Conservation (phyloP, 257 asterid genomes). For the Leptodermis oblonga region DNA sequence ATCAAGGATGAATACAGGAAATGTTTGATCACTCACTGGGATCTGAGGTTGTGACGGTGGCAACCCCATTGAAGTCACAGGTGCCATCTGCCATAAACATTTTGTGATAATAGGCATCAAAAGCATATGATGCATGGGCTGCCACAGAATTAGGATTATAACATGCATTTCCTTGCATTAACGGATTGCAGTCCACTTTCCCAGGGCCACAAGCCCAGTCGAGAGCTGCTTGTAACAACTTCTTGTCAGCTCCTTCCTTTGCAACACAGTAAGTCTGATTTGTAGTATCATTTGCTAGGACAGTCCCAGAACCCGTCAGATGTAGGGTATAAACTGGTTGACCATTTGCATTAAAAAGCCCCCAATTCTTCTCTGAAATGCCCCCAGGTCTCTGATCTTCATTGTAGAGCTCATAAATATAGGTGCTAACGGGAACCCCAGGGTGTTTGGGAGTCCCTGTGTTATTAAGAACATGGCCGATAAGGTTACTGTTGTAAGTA, state of each 20-base stretch:
- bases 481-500: conserved; percentile 84
- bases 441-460: conserved; percentile 97
- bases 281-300: conserved; percentile 81
- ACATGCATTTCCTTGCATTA: conserved; percentile 68
- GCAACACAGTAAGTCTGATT: conserved; percentile 84
- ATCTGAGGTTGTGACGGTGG: conserved; percentile 66
- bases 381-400: conserved; percentile 78
- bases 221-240: conserved; percentile 81
- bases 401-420: conserved; percentile 78
- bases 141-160: conserved; percentile 76
- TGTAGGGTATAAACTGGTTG: conserved; percentile 61
- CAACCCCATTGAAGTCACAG: conserved; percentile 88
- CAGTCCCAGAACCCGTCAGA: conserved; percentile 72
- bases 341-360: conserved; percentile 73
- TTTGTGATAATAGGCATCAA: conserved; percentile 74
- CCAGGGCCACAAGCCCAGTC: conserved; percentile 99
- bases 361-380: conserved; percentile 88
- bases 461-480: conserved; percentile 61
- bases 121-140: conserved; percentile 80
- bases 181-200: conserved; percentile 67
- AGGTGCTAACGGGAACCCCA: conserved; percentile 73
- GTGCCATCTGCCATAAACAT: conserved; percentile 77
- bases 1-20: conserved; percentile 1
- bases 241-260: conserved; percentile 56
- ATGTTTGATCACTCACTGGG: conserved; percentile 53